Percentiles rank a stretch among this genome's conserved stretches.
These are phyloP conservation scores for Fraxinus sp. DNA, from an alignment of 305 asterid species.

Conservation along the genomic window DNA sequence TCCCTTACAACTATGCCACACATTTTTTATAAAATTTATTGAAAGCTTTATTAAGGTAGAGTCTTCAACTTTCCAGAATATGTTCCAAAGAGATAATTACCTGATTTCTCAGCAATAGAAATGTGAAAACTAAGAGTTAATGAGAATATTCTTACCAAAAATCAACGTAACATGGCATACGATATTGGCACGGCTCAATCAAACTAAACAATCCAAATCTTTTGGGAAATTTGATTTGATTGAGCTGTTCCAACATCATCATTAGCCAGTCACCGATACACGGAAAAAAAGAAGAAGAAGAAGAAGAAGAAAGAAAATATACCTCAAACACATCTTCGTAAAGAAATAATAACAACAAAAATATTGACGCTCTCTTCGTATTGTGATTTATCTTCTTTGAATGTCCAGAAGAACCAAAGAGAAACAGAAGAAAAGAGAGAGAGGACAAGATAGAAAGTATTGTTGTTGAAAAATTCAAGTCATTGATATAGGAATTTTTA, in stretches of 20 bases:
- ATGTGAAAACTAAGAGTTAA: neutral
- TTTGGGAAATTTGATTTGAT: constrained; percentile 29
- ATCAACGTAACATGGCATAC: constrained; percentile 3
- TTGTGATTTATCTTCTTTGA: neutral
- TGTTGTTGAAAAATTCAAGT: constrained; percentile 9
- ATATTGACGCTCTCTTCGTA: neutral
- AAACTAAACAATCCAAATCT: constrained; percentile 40
- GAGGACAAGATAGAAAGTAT: neutral
- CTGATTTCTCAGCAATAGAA: neutral
- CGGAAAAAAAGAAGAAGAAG: too few relatives aligned
- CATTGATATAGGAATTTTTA: neutral
- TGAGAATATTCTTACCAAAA: neutral
- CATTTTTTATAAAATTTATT: neutral
- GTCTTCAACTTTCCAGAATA: neutral
- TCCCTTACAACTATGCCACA: neutral
- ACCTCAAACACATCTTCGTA: neutral
- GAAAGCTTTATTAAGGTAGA: neutral
- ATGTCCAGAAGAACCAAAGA: neutral
- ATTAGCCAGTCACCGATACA: neutral
- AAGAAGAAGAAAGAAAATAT: neutral
- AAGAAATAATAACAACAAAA: neutral
- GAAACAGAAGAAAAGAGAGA: neutral
- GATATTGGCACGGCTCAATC: constrained; percentile 89
- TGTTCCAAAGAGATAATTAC: neutral
- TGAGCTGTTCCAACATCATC: constrained; percentile 35